Evolutionary conservation across 164 flowering plant species (phyloP), one percentile per base, ranked within the genome.

Genomic region (Macadamia integrifolia): DNA sequence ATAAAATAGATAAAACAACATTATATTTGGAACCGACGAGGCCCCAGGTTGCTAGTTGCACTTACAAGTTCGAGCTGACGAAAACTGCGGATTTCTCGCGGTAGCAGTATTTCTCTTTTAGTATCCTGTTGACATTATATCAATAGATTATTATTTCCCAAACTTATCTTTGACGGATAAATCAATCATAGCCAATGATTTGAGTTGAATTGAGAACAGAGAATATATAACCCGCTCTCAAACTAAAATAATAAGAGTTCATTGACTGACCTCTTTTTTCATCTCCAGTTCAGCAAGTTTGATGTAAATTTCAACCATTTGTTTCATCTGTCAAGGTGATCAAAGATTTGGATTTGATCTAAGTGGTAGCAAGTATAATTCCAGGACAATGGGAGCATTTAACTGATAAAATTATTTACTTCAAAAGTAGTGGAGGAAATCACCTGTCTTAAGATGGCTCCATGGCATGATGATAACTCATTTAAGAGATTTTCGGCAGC

Each of bases 251-350:
- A 13, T 57, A 67, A 35, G 17, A 61, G 17, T 57, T 6, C 18
- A 11, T 28, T 64, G 18, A 73, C 77, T 23, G 59, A 92, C 99
- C 95, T 92, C 97, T 82, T 87, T 86, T 72, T 75, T 90, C 66
- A 97, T 92, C 74, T 94, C 99, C 61, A 94, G 79, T 75, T 94
- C 99, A 15, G 99, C 99, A 72, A 94, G 96, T 80, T 83, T 87
- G 69, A 94, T 94, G 80, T 94, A 94, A 50, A 92, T 79, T 77
- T 94, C 99, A 77, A 90, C 99, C 90, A 94, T 83, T 77, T 92
- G 97, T 71, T 80, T 90, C 92, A 88, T 92, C 99, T 94, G 74
- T 23, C 69, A 58, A 40, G 59, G 53, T 42, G 30, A 76, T 30
- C 49, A 9, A 57, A 4, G 4, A 59, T 44, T 28, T 61, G 10